Evolutionary conservation across 2,329 filamentous ascomycete genomes (phyloP).

Genomic region (Pyrenochaeta sp.): DNA sequence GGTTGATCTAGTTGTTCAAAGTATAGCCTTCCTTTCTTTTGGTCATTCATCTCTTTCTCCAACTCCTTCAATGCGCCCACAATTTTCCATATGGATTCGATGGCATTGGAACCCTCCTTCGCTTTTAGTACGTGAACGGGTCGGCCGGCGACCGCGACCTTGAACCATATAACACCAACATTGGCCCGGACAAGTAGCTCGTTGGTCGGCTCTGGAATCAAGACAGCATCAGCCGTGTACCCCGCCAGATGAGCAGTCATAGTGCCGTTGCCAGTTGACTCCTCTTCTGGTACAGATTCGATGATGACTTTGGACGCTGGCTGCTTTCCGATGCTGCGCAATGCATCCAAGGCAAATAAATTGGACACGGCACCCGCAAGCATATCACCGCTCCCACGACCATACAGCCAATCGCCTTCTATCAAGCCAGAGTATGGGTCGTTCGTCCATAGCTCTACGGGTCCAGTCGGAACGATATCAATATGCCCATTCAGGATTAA

Average conservation of each 20-base stretch:
- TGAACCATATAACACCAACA: constrained; percentile 32
- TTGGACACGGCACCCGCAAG: constrained; percentile 26
- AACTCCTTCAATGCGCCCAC: constrained; percentile 22
- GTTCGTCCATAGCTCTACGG: constrained; percentile 25
- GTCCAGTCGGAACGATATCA: constrained; percentile 29
- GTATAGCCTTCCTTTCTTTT: constrained; percentile 21
- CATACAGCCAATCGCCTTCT: constrained; percentile 31
- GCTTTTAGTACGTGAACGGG: constrained; percentile 27
- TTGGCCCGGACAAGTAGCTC: constrained; percentile 31
- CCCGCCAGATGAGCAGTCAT: constrained; percentile 27
- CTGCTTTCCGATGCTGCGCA: constrained; percentile 27
- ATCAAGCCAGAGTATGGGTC: constrained; percentile 26
- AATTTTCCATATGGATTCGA: constrained; percentile 25
- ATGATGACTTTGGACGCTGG: constrained; percentile 28
- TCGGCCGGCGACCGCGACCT: constrained; percentile 25
- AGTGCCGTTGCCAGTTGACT: constrained; percentile 30
- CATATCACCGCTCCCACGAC: constrained; percentile 28
- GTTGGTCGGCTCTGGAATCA: constrained; percentile 26
- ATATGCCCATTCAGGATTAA: constrained; percentile 31
- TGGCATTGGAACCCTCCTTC: constrained; percentile 26
- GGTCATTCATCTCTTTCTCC: constrained; percentile 26
- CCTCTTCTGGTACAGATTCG: constrained; percentile 29
- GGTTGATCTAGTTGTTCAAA: constrained; percentile 23
- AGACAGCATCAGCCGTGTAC: constrained; percentile 25
- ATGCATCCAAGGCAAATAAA: constrained; percentile 26